phyloP scores from a whole-genome alignment of 768 basidiomycete genomes.

The Tylopilus sp. region DNA sequence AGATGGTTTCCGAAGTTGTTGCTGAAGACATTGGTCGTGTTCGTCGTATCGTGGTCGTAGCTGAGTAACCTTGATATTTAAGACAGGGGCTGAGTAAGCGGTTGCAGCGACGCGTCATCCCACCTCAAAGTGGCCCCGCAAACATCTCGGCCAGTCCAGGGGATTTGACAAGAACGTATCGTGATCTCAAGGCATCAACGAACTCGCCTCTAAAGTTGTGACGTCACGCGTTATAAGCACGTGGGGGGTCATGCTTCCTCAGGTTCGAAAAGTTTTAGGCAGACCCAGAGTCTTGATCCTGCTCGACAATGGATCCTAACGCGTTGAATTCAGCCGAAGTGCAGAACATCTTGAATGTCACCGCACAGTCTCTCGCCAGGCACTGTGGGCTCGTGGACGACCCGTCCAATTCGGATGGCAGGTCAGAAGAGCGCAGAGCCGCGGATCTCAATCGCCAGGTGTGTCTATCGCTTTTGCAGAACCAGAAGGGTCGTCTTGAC shows the following conservation, averaged over 20 bases:
- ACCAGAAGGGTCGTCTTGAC: no score
- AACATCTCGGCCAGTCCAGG: no score
- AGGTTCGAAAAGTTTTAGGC: not conserved
- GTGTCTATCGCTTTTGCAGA: not conserved
- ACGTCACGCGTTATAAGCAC: not conserved
- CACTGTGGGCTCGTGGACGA: slow-evolving; percentile 14
- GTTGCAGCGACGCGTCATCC: not conserved
- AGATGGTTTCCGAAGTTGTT: slow-evolving; percentile 7
- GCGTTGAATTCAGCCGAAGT: not conserved
- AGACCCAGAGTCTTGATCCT: not conserved
- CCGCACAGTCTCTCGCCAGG: slow-evolving; percentile 9
- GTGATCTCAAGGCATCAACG: no score
- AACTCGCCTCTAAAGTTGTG: not conserved
- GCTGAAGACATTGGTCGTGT: slow-evolving; percentile 11
- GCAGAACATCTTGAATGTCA: slow-evolving; percentile 9
- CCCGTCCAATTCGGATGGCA: not conserved
- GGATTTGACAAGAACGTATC: no score
- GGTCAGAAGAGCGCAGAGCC: slow-evolving; percentile 6
- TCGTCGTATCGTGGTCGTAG: not conserved
- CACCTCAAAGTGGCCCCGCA: no score
- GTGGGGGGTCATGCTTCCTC: no score
- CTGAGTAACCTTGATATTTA: not conserved
- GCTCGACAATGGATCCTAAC: not conserved
- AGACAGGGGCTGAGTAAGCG: slow-evolving; percentile 17
- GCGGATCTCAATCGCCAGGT: slow-evolving; percentile 12